Evolutionary conservation across 768 basidiomycete genomes (phyloP).

Genomic region (Amyloporia xantha): DNA sequence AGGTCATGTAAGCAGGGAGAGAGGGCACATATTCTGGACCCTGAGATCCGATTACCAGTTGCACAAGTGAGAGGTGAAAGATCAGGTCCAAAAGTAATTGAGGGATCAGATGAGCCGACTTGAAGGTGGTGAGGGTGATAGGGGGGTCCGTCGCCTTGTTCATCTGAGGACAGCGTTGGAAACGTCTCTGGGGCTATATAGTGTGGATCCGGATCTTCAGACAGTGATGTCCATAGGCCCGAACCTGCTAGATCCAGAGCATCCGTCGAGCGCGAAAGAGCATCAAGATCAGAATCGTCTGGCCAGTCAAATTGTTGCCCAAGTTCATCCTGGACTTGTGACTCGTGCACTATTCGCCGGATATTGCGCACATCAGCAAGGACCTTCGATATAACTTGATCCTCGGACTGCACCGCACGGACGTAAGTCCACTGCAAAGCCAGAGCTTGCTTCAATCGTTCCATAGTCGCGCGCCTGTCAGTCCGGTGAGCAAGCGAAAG

Average conservation of each 20-base stretch:
- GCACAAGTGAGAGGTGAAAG: slow-evolving; percentile 36
- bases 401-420: slow-evolving; percentile 38
- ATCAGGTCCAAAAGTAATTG: neutral
- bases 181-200: neutral
- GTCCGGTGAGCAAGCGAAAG: slow-evolving; percentile 51
- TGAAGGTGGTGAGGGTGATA: neutral
- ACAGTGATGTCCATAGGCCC: slow-evolving; percentile 14
- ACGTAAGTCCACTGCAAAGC: slow-evolving; percentile 47
- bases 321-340: neutral
- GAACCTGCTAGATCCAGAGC: slow-evolving; percentile 11
- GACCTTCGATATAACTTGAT: slow-evolving; percentile 34
- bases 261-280: slow-evolving; percentile 1
- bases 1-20: slow-evolving; percentile 40
- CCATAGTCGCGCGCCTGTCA: slow-evolving; percentile 56
- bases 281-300: slow-evolving; percentile 6
- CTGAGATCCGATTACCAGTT: slow-evolving; percentile 13
- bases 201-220: neutral
- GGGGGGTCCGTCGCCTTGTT: too few species aligned
- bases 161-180: neutral
- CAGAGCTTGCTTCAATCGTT: slow-evolving; percentile 39
- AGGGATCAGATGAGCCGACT: neutral
- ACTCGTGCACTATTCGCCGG: neutral
- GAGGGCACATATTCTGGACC: slow-evolving; percentile 24
- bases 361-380: slow-evolving; percentile 34
- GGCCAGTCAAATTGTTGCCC: slow-evolving; percentile 19